Conservation (phyloP, 805 yeast genomes). For the Wickerhamomyces canadensis region DNA sequence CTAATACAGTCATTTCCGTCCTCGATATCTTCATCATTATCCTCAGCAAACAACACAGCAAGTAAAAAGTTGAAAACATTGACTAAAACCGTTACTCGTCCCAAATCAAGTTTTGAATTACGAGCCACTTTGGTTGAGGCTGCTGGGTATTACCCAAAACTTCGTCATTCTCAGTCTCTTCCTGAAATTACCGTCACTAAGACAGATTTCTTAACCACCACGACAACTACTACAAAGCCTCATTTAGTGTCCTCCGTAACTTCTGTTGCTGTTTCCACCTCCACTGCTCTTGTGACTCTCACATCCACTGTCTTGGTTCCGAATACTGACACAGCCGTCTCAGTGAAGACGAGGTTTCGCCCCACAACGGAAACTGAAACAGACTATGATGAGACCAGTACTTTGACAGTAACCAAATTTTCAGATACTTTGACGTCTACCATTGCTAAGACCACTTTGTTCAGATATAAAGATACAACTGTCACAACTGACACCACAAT, state of each 20-base stretch:
- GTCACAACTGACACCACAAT: constrained; percentile 13
- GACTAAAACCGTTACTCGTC: too few relatives aligned
- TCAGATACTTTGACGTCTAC: constrained; percentile 14
- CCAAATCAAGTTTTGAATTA: not conserved
- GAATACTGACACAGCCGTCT: not conserved
- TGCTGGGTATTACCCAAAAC: too few relatives aligned
- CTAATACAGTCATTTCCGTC: too few relatives aligned
- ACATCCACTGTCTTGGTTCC: too few relatives aligned
- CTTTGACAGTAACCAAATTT: constrained; percentile 13
- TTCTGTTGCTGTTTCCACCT: not conserved
- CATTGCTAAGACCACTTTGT: constrained; percentile 16
- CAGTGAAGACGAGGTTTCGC: constrained; percentile 13
- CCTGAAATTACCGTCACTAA: too few relatives aligned
- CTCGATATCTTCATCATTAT: too few relatives aligned
- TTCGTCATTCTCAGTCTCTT: too few relatives aligned
- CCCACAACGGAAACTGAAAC: constrained; percentile 18
- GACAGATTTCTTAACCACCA: too few relatives aligned
- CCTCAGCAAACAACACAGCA: too few relatives aligned
- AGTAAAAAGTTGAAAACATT: too few relatives aligned
- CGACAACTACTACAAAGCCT: too few relatives aligned
- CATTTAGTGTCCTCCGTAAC: not conserved
- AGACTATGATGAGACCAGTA: constrained; percentile 12
- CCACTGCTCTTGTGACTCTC: too few relatives aligned
- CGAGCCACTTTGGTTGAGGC: not conserved
- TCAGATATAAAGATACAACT: constrained; percentile 13